phyloP scores from a whole-genome alignment of 441 rosid genomes.

The Aleurites moluccanus region DNA sequence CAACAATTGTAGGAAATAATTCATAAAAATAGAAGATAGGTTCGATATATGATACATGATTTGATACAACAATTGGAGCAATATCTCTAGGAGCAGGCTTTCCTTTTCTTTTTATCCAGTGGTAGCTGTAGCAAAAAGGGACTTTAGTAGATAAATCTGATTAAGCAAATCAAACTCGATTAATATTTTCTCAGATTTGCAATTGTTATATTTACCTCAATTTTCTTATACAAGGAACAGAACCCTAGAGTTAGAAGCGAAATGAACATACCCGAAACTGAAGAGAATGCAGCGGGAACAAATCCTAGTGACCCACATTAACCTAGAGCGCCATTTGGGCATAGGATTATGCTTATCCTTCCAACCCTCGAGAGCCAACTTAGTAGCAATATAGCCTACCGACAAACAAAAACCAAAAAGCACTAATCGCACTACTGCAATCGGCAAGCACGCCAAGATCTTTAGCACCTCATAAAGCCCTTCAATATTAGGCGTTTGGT shows the following conservation, averaged over 20 bases:
- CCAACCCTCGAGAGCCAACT: conserved; percentile 76
- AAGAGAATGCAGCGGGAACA: conserved; percentile 77
- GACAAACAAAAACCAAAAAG: conserved; percentile 61
- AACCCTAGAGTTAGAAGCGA: not conserved
- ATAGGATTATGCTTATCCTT: conserved; percentile 79
- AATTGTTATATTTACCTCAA: not conserved
- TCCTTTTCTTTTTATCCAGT: conserved; percentile 92
- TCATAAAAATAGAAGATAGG: conserved; percentile 96
- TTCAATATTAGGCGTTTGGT: conserved; percentile 49
- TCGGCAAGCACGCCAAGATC: conserved; percentile 66
- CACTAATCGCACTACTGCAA: conserved; percentile 61
- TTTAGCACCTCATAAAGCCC: conserved; percentile 76
- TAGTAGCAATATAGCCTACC: conserved; percentile 70
- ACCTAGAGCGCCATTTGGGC: conserved; percentile 77
- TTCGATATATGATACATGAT: conserved; percentile 87
- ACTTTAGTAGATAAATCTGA: not conserved
- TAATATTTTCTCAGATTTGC: not conserved
- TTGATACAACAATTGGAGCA: conserved; percentile 92
- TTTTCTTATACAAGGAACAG: not conserved
- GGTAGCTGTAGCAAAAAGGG: conserved; percentile 54
- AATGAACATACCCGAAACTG: conserved; percentile 69
- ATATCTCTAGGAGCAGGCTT: conserved; percentile 83
- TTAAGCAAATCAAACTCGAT: not conserved
- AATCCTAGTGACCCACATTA: conserved; percentile 92
- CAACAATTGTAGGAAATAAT: conserved; percentile 78